phyloP scores from a whole-genome alignment of 1,284 basidiomycete genomes.

The Fomitopsis betulina region DNA sequence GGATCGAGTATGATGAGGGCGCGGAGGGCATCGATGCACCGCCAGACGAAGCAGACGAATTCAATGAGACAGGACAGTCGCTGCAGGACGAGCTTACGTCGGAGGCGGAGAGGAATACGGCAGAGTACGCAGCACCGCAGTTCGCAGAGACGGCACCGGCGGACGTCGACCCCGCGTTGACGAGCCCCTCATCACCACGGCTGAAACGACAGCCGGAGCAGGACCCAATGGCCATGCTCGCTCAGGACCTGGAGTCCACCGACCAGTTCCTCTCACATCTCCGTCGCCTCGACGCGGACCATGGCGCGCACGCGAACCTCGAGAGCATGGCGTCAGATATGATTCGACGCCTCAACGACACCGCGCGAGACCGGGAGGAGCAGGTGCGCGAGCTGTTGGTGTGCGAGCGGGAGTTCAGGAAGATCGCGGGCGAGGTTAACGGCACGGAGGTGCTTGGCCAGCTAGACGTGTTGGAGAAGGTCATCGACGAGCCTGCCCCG shows the following conservation, averaged over 20 bases:
- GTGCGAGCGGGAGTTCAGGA: slow-evolving; percentile 74
- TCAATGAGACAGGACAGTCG: slow-evolving; percentile 2
- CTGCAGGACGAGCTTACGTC: slow-evolving; percentile 21
- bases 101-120: slow-evolving; percentile 8
- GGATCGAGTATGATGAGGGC: slow-evolving; percentile 81
- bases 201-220: slow-evolving; percentile 39
- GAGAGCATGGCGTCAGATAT: slow-evolving; percentile 72
- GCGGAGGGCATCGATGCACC: slow-evolving; percentile 72
- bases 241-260: slow-evolving; percentile 69
- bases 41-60: slow-evolving; percentile 13
- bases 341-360: slow-evolving; percentile 71
- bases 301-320: slow-evolving; percentile 45
- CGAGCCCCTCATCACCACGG: slow-evolving; percentile 31
- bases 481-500: slow-evolving; percentile 33
- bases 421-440: slow-evolving; percentile 70
- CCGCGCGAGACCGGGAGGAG: slow-evolving; percentile 67
- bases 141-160: slow-evolving; percentile 26
- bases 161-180: slow-evolving; percentile 42
- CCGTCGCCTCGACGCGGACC: slow-evolving; percentile 58
- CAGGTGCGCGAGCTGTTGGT: slow-evolving; percentile 73
- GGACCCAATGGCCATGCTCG: slow-evolving; percentile 67
- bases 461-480: slow-evolving; percentile 58
- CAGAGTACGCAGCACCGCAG: slow-evolving; percentile 11
- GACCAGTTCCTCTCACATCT: slow-evolving; percentile 72
- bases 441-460: slow-evolving; percentile 68